Evolutionary conservation across 805 yeast species (phyloP).

Genomic region (Phaffomyces thermotolerans): DNA sequence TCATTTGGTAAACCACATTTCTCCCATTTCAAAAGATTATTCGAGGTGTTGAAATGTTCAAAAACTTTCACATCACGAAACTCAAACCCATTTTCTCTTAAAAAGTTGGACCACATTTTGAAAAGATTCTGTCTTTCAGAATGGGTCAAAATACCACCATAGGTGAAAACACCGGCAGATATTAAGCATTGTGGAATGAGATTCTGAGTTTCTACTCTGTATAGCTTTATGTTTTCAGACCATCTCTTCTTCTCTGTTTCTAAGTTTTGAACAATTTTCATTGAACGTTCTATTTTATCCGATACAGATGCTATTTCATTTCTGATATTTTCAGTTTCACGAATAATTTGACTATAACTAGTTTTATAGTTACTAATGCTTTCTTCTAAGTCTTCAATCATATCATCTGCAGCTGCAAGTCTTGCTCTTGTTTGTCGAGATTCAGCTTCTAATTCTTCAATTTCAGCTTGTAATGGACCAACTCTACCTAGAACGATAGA

Average conservation of each 20-base stretch:
- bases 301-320: conserved; percentile 60
- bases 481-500: conserved; percentile 61
- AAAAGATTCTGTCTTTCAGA: conserved; percentile 32
- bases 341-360: conserved; percentile 63
- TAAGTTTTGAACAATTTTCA: conserved; percentile 52
- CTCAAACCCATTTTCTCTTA: conserved; percentile 31
- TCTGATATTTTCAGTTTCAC: conserved; percentile 73
- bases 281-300: conserved; percentile 53
- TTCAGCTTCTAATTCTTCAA: conserved; percentile 48
- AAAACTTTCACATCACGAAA: conserved; percentile 33
- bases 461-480: conserved; percentile 68
- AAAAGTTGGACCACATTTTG: conserved; percentile 29
- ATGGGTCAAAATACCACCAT: conserved; percentile 54
- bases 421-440: conserved; percentile 60
- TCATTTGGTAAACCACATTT: conserved; percentile 48
- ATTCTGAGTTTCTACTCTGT: conserved; percentile 35
- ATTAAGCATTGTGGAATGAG: conserved; percentile 62
- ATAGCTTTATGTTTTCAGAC: conserved; percentile 50
- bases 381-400: conserved; percentile 67
- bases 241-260: conserved; percentile 68
- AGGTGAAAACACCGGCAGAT: conserved; percentile 53
- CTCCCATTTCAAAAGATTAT: conserved; percentile 45
- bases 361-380: conserved; percentile 63
- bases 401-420: conserved; percentile 66
- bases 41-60: conserved; percentile 32